phyloP scores from a whole-genome alignment of 2,329 filamentous ascomycete genomes.

The Fusarium mangiferae region DNA sequence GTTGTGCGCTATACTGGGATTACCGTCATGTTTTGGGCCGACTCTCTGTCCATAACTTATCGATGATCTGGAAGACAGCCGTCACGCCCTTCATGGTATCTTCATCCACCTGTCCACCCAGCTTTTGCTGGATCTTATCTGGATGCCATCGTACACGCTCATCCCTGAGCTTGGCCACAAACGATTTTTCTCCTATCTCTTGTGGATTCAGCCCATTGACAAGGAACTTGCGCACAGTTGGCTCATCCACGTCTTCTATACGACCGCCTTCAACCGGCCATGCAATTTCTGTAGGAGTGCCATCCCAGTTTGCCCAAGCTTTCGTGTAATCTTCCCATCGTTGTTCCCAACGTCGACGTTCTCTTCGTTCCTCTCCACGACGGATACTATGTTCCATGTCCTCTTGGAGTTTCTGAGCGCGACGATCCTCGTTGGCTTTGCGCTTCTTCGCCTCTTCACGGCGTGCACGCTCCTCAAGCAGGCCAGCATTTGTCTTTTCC shows the following conservation, averaged over 20 bases:
- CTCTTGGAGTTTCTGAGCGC: constrained; percentile 62
- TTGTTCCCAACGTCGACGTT: constrained; percentile 63
- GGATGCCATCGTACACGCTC: constrained; percentile 97
- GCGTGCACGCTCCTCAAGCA: constrained; percentile 78
- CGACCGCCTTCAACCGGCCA: constrained; percentile 78
- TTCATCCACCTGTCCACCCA: constrained; percentile 77
- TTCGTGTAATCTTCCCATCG: constrained; percentile 73
- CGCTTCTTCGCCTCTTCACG: constrained; percentile 64
- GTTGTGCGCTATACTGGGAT: neutral
- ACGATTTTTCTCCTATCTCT: constrained; percentile 57
- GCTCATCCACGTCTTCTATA: constrained; percentile 64
- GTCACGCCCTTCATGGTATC: constrained; percentile 83
- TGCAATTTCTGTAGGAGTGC: constrained; percentile 56
- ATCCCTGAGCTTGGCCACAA: constrained; percentile 71
- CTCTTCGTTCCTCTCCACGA: constrained; percentile 71
- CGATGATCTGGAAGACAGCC: constrained; percentile 90
- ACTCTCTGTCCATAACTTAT: constrained; percentile 79
- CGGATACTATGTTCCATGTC: constrained; percentile 77
- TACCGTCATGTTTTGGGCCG: constrained; percentile 47
- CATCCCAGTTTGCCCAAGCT: constrained; percentile 70
- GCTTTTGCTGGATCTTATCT: constrained; percentile 93
- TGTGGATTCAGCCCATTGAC: constrained; percentile 57
- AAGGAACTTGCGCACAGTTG: constrained; percentile 77
- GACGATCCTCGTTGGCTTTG: constrained; percentile 62
- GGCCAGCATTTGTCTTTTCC: constrained; percentile 89